Base-by-base conservation (phyloP, 176 grass and related monocot species). In the Aegilops bicornis region DNA sequence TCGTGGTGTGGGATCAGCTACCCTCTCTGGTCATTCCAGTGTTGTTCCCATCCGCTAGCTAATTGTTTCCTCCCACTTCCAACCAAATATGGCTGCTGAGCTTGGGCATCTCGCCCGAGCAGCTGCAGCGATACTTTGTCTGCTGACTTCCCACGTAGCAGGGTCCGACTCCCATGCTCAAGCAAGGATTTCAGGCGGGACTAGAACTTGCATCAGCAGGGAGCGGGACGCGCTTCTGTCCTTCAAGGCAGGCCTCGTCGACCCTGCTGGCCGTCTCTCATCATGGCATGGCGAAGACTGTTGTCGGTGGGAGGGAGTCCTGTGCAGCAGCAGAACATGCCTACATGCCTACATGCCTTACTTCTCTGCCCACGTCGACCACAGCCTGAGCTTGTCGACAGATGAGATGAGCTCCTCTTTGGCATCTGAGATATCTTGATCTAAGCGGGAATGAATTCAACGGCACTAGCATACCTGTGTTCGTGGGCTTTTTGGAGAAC, bases 361-460 rank as follows among this genome's bases (percentile, higher is more conserved):
- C 32, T 32, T 32, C 32, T 32, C 32, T 32, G 32, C 32, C 32
- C 32, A 32, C 32, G 32, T 32, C 32, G 33, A 35, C 33, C 4
- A 5, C 60, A 25, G 1, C 1, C 2, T 66, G 27, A 7, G 2
- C 25, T 3, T 31, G 19, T n/a, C 33, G 0, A 11, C 1, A 5
- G 33, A 11, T 11, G 32, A 70, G 33, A 70, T 70, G 68, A 6
- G 19, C 9, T 5, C 33, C 8, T 70, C 68, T 70, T 70, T 70
- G n/a, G 12, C 33, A 70, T 8, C 6, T 70, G 32, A 70, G 68
- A 4, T 70, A 70, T n/a, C 68, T 70, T 70, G 68, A 70, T 39
- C 9, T 70, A 1, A 70, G 68, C 1, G 5, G 4, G 0, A 70
- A 70, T 22, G 0, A 70, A 0, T 70, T 70, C 68, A n/a, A 39